Evolutionary conservation across 2,329 filamentous ascomycete species (phyloP).

Genomic region (Neoscytalidium dimidiatum): DNA sequence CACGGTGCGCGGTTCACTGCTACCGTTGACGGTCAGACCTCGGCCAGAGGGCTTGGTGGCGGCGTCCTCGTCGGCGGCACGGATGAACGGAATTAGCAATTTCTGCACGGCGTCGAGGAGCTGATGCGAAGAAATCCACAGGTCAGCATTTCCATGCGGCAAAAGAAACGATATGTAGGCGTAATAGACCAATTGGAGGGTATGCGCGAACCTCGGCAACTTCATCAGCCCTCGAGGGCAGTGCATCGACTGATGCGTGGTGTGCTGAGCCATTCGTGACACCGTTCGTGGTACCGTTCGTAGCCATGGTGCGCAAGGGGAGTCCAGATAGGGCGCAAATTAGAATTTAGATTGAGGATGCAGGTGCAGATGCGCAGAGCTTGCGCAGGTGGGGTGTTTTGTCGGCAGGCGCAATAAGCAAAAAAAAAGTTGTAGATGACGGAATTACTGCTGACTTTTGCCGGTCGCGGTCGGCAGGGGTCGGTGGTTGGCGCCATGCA

Average conservation of each 20-base stretch:
- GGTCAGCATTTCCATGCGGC: background rate
- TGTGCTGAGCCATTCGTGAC: conserved; percentile 24
- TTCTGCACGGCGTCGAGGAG: conserved; percentile 67
- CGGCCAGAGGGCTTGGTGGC: conserved; percentile 57
- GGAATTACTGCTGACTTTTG: conserved; percentile 14
- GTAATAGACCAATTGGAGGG: background rate
- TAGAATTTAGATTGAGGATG: background rate
- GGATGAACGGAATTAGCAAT: conserved; percentile 71
- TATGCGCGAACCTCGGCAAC: conserved; percentile 38
- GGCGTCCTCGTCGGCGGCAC: conserved; percentile 66
- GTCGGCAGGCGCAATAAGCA: conserved; percentile 6
- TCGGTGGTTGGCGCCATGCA: conserved; percentile 12
- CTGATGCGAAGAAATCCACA: conserved; percentile 43
- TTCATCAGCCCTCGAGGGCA: conserved; percentile 34
- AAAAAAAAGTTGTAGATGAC: conserved; percentile 12
- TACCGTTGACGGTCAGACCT: conserved; percentile 63
- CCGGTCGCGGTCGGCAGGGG: conserved; percentile 9
- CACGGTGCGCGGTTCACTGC: conserved; percentile 48
- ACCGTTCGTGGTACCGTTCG: conserved; percentile 25
- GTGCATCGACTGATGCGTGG: conserved; percentile 21
- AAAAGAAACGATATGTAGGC: background rate
- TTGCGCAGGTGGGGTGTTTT: background rate
- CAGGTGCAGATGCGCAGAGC: background rate
- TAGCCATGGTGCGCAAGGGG: conserved; percentile 24
- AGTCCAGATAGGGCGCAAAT: background rate